phyloP scores from a whole-genome alignment of 2,329 filamentous ascomycete genomes.

The Calonectria pauciramosa region DNA sequence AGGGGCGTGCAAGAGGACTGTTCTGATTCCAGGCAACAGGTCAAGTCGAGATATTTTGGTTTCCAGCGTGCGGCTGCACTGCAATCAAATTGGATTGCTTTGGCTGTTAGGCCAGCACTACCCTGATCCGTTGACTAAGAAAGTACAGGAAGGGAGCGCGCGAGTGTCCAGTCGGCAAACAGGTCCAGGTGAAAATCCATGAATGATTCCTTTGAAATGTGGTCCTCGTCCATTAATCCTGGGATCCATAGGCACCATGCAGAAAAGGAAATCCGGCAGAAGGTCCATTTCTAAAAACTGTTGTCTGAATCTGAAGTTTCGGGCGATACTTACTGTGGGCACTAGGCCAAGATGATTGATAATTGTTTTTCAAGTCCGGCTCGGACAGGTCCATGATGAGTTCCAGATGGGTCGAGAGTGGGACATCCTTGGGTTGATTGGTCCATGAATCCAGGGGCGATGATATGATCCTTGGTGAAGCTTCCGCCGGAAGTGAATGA shows the following conservation, averaged over 20 bases:
- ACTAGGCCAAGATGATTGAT: conserved; percentile 33
- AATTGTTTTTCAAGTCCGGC: conserved; percentile 50
- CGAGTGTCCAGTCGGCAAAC: conserved; percentile 8
- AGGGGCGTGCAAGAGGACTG: conserved; percentile 1
- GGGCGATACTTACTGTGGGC: conserved; percentile 57
- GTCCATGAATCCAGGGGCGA: conserved; percentile 34
- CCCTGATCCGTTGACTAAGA: conserved; percentile 28
- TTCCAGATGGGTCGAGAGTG: conserved; percentile 28
- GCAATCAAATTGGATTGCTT: conserved; percentile 53
- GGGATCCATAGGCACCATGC: conserved; percentile 34
- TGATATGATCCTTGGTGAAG: conserved; percentile 21
- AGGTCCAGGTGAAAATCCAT: conserved; percentile 23
- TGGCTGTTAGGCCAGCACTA: conserved; percentile 36
- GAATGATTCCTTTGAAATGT: conserved; percentile 17
- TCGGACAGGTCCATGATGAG: conserved; percentile 47
- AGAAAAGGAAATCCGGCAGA: conserved; percentile 38
- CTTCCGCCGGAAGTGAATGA: conserved; percentile 41
- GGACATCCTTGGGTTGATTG: conserved; percentile 26
- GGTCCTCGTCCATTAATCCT: conserved; percentile 39
- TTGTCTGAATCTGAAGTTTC: conserved; percentile 41
- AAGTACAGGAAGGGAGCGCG: conserved; percentile 25
- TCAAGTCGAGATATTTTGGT: conserved; percentile 18
- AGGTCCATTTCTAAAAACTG: conserved; percentile 39
- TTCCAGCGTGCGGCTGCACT: conserved; percentile 49
- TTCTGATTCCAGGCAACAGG: conserved; percentile 21